Conservation (phyloP, 139 green algal species). For the Chlamydomonas schloesseri region DNA sequence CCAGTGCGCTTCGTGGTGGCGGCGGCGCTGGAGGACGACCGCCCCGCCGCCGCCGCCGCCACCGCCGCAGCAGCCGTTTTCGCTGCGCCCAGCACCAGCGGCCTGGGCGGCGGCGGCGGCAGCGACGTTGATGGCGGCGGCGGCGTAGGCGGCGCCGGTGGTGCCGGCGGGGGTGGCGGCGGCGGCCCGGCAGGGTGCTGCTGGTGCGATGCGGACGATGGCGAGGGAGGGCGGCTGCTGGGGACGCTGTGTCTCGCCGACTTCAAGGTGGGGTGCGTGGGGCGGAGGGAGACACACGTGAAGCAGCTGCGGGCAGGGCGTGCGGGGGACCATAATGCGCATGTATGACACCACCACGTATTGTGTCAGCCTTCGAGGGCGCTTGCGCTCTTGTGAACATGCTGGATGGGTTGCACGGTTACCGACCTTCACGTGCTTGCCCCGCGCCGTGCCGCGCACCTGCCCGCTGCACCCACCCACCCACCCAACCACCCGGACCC, state of each 20-base stretch:
- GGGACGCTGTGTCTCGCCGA: constrained; percentile 34
- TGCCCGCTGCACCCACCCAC: too few species aligned
- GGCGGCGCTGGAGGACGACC: constrained; percentile 8
- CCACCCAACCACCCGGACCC: background rate
- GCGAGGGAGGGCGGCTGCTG: background rate
- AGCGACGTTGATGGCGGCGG: too few species aligned
- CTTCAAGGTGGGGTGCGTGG: background rate
- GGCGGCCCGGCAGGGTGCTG: background rate
- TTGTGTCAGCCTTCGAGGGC: too few species aligned
- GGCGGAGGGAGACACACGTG: too few species aligned
- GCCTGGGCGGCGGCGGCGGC: background rate
- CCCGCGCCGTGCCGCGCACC: background rate
- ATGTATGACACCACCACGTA: too few species aligned
- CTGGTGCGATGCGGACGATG: background rate
- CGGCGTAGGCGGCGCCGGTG: background rate
- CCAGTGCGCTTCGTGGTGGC: constrained; percentile 30
- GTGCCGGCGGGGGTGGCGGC: background rate
- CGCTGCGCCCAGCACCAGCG: background rate
- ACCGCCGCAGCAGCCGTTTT: background rate
- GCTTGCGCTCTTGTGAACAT: too few species aligned
- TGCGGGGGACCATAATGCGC: too few species aligned
- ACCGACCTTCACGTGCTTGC: too few species aligned
- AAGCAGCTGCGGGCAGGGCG: too few species aligned
- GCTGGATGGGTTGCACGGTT: too few species aligned
- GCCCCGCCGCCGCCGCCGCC: too few species aligned